These are phyloP conservation scores for Amesomyces nigricolor DNA, from an alignment of 2,329 filamentous ascomycete species.

Conservation along the genomic window DNA sequence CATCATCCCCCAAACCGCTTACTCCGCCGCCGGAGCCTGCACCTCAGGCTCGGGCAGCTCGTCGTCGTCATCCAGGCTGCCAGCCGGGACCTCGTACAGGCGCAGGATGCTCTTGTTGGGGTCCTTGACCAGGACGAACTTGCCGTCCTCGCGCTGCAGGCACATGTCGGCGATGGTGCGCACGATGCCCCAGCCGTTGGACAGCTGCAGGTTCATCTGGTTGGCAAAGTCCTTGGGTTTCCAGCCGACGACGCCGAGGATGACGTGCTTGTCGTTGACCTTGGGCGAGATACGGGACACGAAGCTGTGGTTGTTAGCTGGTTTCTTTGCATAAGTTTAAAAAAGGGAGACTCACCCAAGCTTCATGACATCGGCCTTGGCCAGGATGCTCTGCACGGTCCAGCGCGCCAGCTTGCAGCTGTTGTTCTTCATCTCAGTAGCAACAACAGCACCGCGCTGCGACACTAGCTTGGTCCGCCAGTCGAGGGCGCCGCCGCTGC, in stretches of 20 bases:
- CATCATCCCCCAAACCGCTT: conserved; percentile 46
- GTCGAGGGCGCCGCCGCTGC: conserved; percentile 89
- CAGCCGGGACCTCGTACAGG: conserved; percentile 81
- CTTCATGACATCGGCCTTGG: conserved; percentile 98
- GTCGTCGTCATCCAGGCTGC: conserved; percentile 89
- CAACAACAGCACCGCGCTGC: conserved; percentile 93
- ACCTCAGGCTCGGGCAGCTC: conserved; percentile 52
- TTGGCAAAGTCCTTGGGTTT: conserved; percentile 94
- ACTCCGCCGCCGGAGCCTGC: conserved; percentile 50
- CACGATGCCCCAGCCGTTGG: conserved; percentile 98
- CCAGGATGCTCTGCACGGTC: conserved; percentile 94
- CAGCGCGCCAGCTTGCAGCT: conserved; percentile 96
- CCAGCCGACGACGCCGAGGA: conserved; percentile 93
- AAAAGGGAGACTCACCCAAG: conserved; percentile 61
- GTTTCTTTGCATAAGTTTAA: not conserved
- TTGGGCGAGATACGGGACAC: conserved; percentile 92
- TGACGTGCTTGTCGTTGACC: conserved; percentile 86
- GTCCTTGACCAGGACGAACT: conserved; percentile 80
- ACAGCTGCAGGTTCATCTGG: conserved; percentile 96
- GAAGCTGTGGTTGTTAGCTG: conserved; percentile 54
- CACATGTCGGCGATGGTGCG: conserved; percentile 97
- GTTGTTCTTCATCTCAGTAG: conserved; percentile 99
- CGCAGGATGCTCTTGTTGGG: conserved; percentile 95
- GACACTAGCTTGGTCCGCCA: conserved; percentile 93
- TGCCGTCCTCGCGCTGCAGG: conserved; percentile 69